Evolutionary conservation across 768 basidiomycete species (phyloP).

Genomic region (Mrakia gelida): DNA sequence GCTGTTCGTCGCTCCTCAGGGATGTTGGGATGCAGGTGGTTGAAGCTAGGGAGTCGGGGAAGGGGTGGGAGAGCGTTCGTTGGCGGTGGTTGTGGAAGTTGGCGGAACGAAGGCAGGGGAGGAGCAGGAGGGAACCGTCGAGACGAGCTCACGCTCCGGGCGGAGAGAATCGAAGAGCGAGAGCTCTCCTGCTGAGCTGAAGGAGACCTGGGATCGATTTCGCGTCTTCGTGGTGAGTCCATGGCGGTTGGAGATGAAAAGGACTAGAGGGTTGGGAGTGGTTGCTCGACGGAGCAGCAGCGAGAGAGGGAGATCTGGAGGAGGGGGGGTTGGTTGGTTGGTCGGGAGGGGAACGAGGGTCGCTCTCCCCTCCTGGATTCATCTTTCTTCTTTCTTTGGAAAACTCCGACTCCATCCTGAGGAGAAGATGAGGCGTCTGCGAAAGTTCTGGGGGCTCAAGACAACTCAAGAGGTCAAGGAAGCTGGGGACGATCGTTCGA

Average conservation of each 20-base stretch:
- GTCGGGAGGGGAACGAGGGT: not conserved
- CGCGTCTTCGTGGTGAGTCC: not conserved
- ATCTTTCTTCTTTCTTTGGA: not conserved
- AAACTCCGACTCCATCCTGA: no score
- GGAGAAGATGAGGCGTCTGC: no score
- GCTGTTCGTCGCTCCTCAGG: not conserved
- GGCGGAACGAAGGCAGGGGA: not conserved
- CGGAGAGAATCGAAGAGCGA: not conserved
- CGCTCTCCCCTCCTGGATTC: not conserved
- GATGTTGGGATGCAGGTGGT: not conserved
- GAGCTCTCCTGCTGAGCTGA: not conserved
- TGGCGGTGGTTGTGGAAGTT: not conserved
- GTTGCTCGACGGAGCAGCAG: not conserved
- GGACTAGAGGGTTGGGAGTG: not conserved
- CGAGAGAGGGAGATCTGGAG: no score
- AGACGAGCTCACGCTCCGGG: not conserved
- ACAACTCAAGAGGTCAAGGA: no score
- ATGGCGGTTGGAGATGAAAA: not conserved
- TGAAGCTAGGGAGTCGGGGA: not conserved
- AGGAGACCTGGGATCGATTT: not conserved
- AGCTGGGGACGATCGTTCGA: no score
- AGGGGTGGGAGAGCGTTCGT: not conserved
- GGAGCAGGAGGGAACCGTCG: not conserved
- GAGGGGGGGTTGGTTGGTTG: no score
- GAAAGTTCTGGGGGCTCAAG: no score